These are phyloP conservation scores for Candida hungchunana DNA, from an alignment of 805 yeast genomes.

Conservation along the genomic window DNA sequence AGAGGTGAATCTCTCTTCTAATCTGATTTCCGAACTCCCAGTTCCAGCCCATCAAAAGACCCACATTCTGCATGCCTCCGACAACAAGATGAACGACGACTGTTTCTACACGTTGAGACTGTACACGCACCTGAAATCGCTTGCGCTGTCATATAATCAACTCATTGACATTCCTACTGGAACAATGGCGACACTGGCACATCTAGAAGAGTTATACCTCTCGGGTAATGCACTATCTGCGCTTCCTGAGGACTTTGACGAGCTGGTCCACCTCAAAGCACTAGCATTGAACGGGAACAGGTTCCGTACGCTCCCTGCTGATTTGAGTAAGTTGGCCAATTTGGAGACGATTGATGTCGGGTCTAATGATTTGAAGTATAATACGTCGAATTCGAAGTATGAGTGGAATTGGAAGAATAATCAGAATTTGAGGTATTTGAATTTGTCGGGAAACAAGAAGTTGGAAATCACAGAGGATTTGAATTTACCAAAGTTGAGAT, in stretches of 20 bases:
- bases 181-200: slow-evolving; percentile 51
- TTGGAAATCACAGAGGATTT: slow-evolving; percentile 83
- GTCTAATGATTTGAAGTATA: slow-evolving; percentile 83
- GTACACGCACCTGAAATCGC: slow-evolving; percentile 50
- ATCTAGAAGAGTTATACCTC: slow-evolving; percentile 61
- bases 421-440: slow-evolving; percentile 66
- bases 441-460: slow-evolving; percentile 88
- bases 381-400: slow-evolving; percentile 89
- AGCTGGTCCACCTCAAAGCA: slow-evolving; percentile 50
- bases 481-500: slow-evolving; percentile 66
- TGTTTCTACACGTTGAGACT: slow-evolving; percentile 64
- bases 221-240: slow-evolving; percentile 81
- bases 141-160: slow-evolving; percentile 83
- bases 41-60: slow-evolving; percentile 38
- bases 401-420: slow-evolving; percentile 98
- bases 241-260: slow-evolving; percentile 79
- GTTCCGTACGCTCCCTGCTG: slow-evolving; percentile 84
- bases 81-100: slow-evolving; percentile 78
- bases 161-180: slow-evolving; percentile 78
- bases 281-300: slow-evolving; percentile 79
- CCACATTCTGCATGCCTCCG: slow-evolving; percentile 62
- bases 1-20: slow-evolving; percentile 67
- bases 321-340: slow-evolving; percentile 61
- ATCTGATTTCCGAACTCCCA: slow-evolving; percentile 36
- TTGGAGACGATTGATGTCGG: slow-evolving; percentile 83